These are phyloP conservation scores for Cardamine chenopodiifolia DNA, from an alignment of 345 rosid species.

Conservation along the genomic window DNA sequence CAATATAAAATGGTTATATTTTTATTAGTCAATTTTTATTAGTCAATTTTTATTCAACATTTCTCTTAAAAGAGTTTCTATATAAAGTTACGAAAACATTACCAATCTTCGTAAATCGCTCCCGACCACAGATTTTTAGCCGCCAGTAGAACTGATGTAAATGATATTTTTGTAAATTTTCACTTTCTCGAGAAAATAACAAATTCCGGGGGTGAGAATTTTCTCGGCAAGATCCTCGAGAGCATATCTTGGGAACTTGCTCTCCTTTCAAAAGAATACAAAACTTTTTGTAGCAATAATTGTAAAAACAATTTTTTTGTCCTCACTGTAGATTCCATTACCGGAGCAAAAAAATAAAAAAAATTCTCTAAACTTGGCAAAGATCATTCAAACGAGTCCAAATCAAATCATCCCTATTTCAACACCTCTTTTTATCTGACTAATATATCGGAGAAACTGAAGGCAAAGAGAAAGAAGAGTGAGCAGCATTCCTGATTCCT, in stretches of 20 bases:
- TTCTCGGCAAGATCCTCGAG: slow-evolving; percentile 29
- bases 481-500: slow-evolving; percentile 5
- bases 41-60: neutral
- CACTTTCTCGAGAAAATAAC: slow-evolving; percentile 10
- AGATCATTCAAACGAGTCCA: slow-evolving; percentile 26
- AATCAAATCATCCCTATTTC: slow-evolving; percentile 14
- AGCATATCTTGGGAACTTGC: slow-evolving; percentile 27
- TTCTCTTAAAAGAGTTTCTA: neutral
- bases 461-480: slow-evolving; percentile 10
- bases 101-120: slow-evolving; percentile 21
- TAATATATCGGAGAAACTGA: slow-evolving; percentile 6
- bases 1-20: neutral
- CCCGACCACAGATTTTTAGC: slow-evolving; percentile 18
- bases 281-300: slow-evolving; percentile 16
- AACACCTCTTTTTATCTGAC: slow-evolving; percentile 28
- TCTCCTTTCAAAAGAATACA: neutral
- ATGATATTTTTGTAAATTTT: neutral
- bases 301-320: slow-evolving; percentile 23
- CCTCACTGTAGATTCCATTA: slow-evolving; percentile 34
- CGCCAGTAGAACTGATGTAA: slow-evolving; percentile 28
- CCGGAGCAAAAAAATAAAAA: neutral
- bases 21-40: neutral
- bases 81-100: slow-evolving; percentile 22
- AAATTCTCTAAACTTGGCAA: slow-evolving; percentile 30
- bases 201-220: slow-evolving; percentile 29